These are phyloP conservation scores for Flaveria sonorensis DNA, from an alignment of 129 eudicot species.

Conservation along the genomic window DNA sequence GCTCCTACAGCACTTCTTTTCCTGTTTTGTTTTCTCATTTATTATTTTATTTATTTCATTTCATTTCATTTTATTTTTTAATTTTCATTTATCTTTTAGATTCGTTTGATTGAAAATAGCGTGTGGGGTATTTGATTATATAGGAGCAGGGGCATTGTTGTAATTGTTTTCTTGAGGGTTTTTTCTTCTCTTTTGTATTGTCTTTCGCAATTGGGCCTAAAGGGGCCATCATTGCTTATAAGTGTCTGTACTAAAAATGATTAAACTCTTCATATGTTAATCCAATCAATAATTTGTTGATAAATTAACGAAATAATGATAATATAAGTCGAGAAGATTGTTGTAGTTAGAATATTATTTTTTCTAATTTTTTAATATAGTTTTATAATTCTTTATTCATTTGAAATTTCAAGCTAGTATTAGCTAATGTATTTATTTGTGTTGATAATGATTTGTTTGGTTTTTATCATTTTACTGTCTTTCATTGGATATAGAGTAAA, in stretches of 20 bases:
- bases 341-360: background rate
- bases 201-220: slow-evolving; percentile 15
- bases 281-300: background rate
- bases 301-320: background rate
- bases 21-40: slow-evolving; percentile 19
- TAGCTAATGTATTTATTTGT: background rate
- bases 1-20: slow-evolving; percentile 41
- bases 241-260: background rate
- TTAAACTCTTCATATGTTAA: background rate
- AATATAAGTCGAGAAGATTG: too few relatives aligned
- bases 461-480: too few relatives aligned
- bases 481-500: too few relatives aligned
- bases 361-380: too few relatives aligned
- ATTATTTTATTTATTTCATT: background rate
- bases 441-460: background rate
- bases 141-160: slow-evolving; percentile 29
- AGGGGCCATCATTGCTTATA: slow-evolving; percentile 14
- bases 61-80: background rate
- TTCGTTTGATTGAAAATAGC: slow-evolving; percentile 34
- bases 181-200: background rate
- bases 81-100: slow-evolving; percentile 13
- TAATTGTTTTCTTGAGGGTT: slow-evolving; percentile 23
- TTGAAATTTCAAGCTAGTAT: background rate
- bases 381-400: background rate
- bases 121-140: slow-evolving; percentile 23